These are phyloP conservation scores for Hyphopichia homilentoma DNA, from an alignment of 805 yeast species.

Conservation along the genomic window DNA sequence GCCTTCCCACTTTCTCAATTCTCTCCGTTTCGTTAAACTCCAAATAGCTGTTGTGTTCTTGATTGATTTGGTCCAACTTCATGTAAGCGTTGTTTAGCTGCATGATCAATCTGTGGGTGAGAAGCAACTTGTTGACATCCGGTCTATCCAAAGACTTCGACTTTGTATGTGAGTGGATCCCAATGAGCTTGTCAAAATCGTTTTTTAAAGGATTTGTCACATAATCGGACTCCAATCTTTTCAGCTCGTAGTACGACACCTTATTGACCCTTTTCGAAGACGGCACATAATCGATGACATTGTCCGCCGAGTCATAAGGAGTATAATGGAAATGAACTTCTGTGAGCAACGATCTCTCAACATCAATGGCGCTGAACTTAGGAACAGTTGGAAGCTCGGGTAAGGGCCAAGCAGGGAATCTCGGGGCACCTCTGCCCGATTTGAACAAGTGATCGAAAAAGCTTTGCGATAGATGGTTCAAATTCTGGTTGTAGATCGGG, in stretches of 20 bases:
- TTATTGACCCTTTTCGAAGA: slow-evolving; percentile 6
- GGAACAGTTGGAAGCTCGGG: slow-evolving; percentile 69
- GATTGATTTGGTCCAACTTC: slow-evolving; percentile 38
- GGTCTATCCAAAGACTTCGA: slow-evolving; percentile 25
- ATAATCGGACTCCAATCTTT: slow-evolving; percentile 64
- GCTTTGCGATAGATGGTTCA: slow-evolving; percentile 51
- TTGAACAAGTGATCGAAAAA: slow-evolving; percentile 50
- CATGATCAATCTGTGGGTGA: slow-evolving; percentile 63
- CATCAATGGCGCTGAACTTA: slow-evolving; percentile 65
- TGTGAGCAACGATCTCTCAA: slow-evolving; percentile 70
- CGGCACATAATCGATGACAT: slow-evolving; percentile 9
- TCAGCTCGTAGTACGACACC: slow-evolving; percentile 49
- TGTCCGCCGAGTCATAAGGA: slow-evolving; percentile 46
- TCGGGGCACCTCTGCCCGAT: slow-evolving; percentile 5
- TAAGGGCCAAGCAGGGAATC: slow-evolving; percentile 64
- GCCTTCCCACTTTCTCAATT: slow-evolving; percentile 34
- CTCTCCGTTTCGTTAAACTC: slow-evolving; percentile 38
- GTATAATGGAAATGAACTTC: slow-evolving; percentile 65
- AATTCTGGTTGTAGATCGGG: slow-evolving; percentile 66
- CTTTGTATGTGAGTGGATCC: slow-evolving; percentile 41
- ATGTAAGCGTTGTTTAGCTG: slow-evolving; percentile 48
- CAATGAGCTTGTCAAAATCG: slow-evolving; percentile 45
- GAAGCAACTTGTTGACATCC: slow-evolving; percentile 24
- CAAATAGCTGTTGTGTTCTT: slow-evolving; percentile 35
- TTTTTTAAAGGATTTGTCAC: slow-evolving; percentile 63